phyloP scores from a whole-genome alignment of 2,329 filamentous ascomycete species.

The Penicillium concentricum region DNA sequence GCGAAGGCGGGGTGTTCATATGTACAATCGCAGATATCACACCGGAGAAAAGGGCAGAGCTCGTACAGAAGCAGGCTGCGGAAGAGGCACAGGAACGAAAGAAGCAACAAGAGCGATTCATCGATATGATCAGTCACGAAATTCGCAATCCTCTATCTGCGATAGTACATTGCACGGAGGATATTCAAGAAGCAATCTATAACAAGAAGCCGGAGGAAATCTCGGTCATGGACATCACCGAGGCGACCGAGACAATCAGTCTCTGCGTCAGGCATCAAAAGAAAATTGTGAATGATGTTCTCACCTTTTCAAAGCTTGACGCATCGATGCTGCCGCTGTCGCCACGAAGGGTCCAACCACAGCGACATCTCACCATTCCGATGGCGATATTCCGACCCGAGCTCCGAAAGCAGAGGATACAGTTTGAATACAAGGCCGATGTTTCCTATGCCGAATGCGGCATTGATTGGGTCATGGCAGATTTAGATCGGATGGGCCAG shows the following conservation, averaged over 20 bases:
- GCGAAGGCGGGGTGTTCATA: conserved; percentile 15
- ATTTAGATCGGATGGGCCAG: conserved; percentile 73
- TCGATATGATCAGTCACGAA: conserved; percentile 66
- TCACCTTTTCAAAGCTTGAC: conserved; percentile 73
- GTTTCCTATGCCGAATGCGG: conserved; percentile 58
- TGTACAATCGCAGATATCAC: conserved; percentile 74
- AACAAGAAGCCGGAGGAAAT: conserved; percentile 5
- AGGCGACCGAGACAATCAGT: conserved; percentile 74
- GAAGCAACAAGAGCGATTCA: conserved; percentile 75
- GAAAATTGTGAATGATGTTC: conserved; percentile 71
- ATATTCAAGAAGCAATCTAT: conserved; percentile 27
- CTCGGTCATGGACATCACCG: conserved; percentile 61
- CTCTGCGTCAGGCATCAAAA: conserved; percentile 80
- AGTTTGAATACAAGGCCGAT: conserved; percentile 64
- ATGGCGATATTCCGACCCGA: conserved; percentile 79
- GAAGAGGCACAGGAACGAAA: conserved; percentile 81
- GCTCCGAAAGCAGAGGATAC: conserved; percentile 66
- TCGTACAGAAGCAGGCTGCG: conserved; percentile 72
- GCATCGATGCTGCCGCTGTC: conserved; percentile 71
- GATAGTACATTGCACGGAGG: conserved; percentile 60
- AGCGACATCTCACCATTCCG: conserved; percentile 64
- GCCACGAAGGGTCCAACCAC: conserved; percentile 66
- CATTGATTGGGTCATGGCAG: conserved; percentile 66
- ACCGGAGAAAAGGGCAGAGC: conserved; percentile 80
- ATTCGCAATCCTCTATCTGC: conserved; percentile 59